Evolutionary conservation across 441 rosid species (phyloP).

Genomic region (Gossypium schwendimanii): DNA sequence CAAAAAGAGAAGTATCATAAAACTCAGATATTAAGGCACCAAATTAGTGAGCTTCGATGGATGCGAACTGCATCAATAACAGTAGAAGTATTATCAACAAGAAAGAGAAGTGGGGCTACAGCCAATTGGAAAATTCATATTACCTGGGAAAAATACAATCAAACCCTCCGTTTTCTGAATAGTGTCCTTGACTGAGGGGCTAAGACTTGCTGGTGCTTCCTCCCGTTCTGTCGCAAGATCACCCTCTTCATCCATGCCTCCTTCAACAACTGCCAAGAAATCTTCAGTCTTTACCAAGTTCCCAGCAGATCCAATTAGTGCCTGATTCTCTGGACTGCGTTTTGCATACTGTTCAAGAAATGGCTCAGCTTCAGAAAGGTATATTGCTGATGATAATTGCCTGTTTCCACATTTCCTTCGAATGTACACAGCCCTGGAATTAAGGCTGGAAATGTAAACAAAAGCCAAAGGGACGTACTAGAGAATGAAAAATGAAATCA

Average conservation of each 20-base stretch:
- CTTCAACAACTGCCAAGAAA: conserved; percentile 77
- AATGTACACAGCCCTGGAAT: conserved; percentile 66
- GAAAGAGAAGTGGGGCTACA: conserved; percentile 1
- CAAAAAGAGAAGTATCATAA: background rate
- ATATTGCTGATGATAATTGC: conserved; percentile 66
- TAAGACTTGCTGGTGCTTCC: conserved; percentile 41
- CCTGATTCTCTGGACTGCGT: conserved; percentile 62
- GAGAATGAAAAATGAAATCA: background rate
- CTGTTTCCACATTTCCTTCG: conserved; percentile 60
- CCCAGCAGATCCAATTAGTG: conserved; percentile 88
- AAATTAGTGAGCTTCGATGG: background rate
- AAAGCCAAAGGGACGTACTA: background rate
- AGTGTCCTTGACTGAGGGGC: conserved; percentile 40
- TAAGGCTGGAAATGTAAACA: conserved; percentile 7
- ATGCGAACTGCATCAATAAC: background rate
- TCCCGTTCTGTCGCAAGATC: conserved; percentile 58
- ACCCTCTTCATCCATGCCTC: conserved; percentile 81
- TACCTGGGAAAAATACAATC: conserved; percentile 94
- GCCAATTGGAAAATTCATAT: conserved; percentile 10
- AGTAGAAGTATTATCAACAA: background rate
- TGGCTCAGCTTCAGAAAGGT: conserved; percentile 91
- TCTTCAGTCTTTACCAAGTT: conserved; percentile 64
- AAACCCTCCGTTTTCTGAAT: conserved; percentile 67
- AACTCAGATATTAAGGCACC: background rate
- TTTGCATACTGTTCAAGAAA: conserved; percentile 84